Evolutionary conservation across 352 stramenopile genomes (phyloP), one percentile per base, ranked within the genome.

Genomic region (Globisporangium solare): DNA sequence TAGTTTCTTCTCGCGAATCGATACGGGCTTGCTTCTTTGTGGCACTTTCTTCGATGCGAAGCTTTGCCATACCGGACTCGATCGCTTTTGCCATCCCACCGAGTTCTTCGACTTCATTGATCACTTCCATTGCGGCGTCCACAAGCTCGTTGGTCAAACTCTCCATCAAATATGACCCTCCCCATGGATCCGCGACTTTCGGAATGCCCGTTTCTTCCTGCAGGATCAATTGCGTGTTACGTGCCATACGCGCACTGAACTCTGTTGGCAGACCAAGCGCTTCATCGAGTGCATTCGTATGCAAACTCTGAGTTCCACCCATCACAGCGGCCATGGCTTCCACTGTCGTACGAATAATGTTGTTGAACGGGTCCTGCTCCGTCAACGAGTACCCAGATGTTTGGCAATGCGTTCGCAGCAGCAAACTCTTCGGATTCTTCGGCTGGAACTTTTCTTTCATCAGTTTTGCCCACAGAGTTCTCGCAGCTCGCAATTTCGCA

Each of bases 271-370:
- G 78, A 32, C 94, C 96, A 35, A 99, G 79, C 31, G 96, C 96
- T 79, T 99, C 96, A 71, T 99, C 96, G 61, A 98, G 89, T 37
- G 92, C 91, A 64, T 99, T 99, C 22, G 96, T 99, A 64, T 99
- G 96, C 40, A 99, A 80, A 74, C 86, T 98, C 76, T 99, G 96
- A 5, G 96, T 99, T 37, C 96, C 96, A 58, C 96, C 74, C 76
- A 87, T 87, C 31, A 87, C 74, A 35, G 73, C 67, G 39, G 74
- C 74, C 77, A 88, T 88, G 22, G 95, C 96, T 74, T 99, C 96
- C 32, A 99, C 88, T 1, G 96, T 98, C 20, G 96, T 99, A 55
- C 96, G 86, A 61, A 99, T 95, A 47, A 99, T 89, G 63, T 99
- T 99, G 66, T 99, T 99, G 72, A 98, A 97, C 55, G 96, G 96